Evolutionary conservation across 176 grass and related monocot species (phyloP).

Genomic region (Eragrostis nindensis): DNA sequence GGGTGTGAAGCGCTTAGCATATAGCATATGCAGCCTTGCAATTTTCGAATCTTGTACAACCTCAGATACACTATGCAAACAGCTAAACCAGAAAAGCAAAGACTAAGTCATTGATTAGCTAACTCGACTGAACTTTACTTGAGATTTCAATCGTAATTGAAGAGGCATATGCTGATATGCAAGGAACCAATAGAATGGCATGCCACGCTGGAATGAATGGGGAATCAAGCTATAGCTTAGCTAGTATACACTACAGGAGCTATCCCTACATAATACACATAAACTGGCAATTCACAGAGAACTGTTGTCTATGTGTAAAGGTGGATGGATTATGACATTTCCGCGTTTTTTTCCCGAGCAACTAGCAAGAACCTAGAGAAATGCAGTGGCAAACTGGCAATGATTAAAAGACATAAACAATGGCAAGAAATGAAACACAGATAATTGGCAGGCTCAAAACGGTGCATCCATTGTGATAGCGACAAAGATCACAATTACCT

Average conservation of each 20-base stretch:
- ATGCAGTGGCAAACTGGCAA: neutral
- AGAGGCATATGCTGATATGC: neutral
- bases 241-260: constrained; percentile 12
- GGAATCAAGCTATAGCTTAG: neutral
- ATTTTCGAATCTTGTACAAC: neutral
- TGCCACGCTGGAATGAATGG: neutral
- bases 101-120: neutral
- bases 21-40: neutral
- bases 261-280: neutral
- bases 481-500: constrained; percentile 73
- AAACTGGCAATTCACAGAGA: neutral
- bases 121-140: too few relatives aligned
- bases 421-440: neutral
- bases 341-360: neutral
- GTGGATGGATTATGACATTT: neutral
- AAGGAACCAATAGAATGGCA: neutral
- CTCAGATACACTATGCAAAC: constrained; percentile 11
- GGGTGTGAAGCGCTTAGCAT: neutral
- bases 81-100: constrained; percentile 15
- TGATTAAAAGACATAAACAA: neutral
- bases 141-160: neutral
- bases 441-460: constrained; percentile 10
- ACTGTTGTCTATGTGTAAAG: neutral
- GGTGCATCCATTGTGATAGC: neutral
- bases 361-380: neutral